Evolutionary conservation across 306 rosid genomes (phyloP).

Genomic region (Lotus japonicus): DNA sequence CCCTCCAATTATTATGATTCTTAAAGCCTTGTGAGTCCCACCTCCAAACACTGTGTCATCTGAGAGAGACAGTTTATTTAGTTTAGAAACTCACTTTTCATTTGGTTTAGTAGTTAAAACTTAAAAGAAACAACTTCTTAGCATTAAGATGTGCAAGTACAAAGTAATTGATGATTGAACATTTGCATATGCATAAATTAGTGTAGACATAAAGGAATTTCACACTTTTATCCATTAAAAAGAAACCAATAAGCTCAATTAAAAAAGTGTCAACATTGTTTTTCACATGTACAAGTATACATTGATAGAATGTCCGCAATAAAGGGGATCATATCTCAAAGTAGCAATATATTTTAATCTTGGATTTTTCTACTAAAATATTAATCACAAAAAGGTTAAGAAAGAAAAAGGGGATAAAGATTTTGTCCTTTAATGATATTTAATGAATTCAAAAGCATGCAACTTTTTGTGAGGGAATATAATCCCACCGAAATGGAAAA

Average conservation of each 20-base stretch:
- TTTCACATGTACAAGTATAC: not conserved
- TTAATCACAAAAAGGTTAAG: not conserved
- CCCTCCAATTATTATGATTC: conserved; percentile 32
- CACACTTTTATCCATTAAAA: not conserved
- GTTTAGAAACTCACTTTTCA: conserved; percentile 16
- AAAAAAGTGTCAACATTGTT: not conserved
- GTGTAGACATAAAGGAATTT: conserved; percentile 3
- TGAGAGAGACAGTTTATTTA: conserved; percentile 14
- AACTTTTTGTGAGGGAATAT: not conserved
- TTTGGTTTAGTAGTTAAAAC: conserved; percentile 1
- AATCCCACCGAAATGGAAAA: conserved; percentile 1
- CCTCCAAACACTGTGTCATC: conserved; percentile 16
- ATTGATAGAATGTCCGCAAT: conserved; percentile 7
- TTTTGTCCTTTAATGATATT: conserved; percentile 10
- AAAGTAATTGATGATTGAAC: not conserved
- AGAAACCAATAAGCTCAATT: not conserved
- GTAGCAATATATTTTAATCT: conserved; percentile 2
- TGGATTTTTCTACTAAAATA: not conserved
- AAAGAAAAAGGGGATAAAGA: not conserved
- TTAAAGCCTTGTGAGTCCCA: conserved; percentile 28
- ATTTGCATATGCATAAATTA: not conserved
- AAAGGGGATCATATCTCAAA: conserved; percentile 12
- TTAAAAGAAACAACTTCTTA: not conserved
- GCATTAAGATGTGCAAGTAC: not conserved
- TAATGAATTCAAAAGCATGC: not conserved